Evolutionary conservation across 2,329 filamentous ascomycete genomes (phyloP), one percentile per base, ranked within the genome.

Genomic region (Diatrype stigma): DNA sequence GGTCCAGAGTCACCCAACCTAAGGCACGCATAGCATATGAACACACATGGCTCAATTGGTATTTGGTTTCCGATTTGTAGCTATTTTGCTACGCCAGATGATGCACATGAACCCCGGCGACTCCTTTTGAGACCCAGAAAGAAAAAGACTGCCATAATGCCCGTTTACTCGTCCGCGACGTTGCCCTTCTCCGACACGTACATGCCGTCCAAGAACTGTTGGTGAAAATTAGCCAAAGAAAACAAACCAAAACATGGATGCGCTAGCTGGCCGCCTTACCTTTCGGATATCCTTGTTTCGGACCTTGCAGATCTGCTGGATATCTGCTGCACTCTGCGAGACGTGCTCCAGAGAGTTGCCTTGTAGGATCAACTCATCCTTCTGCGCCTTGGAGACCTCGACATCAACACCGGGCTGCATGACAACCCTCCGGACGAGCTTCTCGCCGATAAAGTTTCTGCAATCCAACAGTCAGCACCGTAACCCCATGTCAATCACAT

Each of bases 231-330:
- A 67, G 62, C 37, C 51, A 48, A 42, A 17, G 21, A 40, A 19
- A 26, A 10, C 42, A 16, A 60, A 46, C 17, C 19, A 14, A 40
- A 30, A 46, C 2, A 42, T 30, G 14, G 45, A 17, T 30, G 26
- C 26, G 26, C 26, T 30, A 30, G 11, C 11, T 23, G 46, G n/a
- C 2, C 10, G 51, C 65, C 77, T 64, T 71, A 91, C 88, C 89
- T 96, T 96, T 82, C 95, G 91, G 83, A 99, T 99, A 96, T 99
- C 94, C 91, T 99, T 99, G 90, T 99, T 99, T 77, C 91, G 87
- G 78, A 99, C 94, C 80, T 86, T 86, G 91, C 94, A 99, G 79
- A 94, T 92, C 80, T 99, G 94, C 84, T 99, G 94, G 76, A 99
- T 96, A 76, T 99, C 94, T 78, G 94, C 94, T 64, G 94, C 94